Conservation (phyloP, 179 eudicot species). For the Gypsophila paniculata region DNA sequence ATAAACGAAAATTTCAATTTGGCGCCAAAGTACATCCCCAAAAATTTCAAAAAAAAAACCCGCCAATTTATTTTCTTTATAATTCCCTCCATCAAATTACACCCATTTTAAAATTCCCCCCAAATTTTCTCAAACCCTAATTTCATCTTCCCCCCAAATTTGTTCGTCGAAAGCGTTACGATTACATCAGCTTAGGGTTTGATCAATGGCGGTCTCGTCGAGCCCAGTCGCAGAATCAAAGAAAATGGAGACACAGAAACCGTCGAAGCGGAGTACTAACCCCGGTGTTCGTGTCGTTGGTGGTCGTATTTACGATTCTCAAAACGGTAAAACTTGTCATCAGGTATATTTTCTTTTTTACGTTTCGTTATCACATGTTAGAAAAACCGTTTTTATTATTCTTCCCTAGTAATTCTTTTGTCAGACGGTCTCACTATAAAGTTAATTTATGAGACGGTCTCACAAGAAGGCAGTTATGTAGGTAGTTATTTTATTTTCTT, state of each 20-base stretch:
- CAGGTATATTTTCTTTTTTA: slow-evolving; percentile 44
- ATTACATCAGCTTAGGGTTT: background rate
- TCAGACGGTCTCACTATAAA: no score
- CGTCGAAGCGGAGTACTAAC: slow-evolving; percentile 28
- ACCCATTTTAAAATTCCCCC: background rate
- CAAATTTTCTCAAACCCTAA: background rate
- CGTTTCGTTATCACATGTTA: background rate
- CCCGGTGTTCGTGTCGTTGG: slow-evolving; percentile 43
- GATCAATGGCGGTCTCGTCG: slow-evolving; percentile 30
- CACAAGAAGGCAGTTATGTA: no score
- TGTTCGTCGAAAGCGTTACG: no score
- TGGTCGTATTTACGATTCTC: slow-evolving; percentile 50
- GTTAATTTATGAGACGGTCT: no score
- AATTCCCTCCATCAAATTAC: no score
- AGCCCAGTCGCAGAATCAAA: slow-evolving; percentile 25
- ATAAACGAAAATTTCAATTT: no score
- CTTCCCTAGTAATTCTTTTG: no score
- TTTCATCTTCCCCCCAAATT: background rate
- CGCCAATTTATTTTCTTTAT: background rate
- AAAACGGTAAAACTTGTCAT: slow-evolving; percentile 62
- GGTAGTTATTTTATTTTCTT: background rate
- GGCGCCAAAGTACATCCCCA: no score
- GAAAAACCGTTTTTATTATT: no score
- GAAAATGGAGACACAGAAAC: slow-evolving; percentile 19
- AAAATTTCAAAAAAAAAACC: background rate